Evolutionary conservation across 2,329 filamentous ascomycete genomes (phyloP).

Genomic region (Calonectria hawksworthii): DNA sequence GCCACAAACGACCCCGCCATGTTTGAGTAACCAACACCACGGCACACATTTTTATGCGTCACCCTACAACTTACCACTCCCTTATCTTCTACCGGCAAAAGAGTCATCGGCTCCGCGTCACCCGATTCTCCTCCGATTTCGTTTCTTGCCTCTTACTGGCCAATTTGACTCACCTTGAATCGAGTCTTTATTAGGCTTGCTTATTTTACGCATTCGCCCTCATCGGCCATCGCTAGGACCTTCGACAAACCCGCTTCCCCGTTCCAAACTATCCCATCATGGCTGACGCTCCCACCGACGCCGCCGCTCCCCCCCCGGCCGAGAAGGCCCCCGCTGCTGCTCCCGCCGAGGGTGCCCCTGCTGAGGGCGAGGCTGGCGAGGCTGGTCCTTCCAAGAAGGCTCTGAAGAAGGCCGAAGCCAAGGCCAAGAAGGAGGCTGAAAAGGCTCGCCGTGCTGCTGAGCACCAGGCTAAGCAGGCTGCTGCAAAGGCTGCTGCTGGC

Average conservation of each 20-base stretch:
- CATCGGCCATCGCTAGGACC: constrained; percentile 13
- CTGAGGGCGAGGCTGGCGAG: constrained; percentile 38
- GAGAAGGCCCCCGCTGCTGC: constrained; percentile 30
- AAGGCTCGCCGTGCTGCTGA: constrained; percentile 82
- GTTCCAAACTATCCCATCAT: constrained; percentile 30
- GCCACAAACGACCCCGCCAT: constrained; percentile 42
- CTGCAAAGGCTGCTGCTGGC: constrained; percentile 74
- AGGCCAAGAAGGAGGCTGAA: constrained; percentile 89
- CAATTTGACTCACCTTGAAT: constrained; percentile 25
- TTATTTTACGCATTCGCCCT: constrained; percentile 17
- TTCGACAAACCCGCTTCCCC: constrained; percentile 23
- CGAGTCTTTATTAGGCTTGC: constrained; percentile 23
- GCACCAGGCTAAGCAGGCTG: constrained; percentile 79
- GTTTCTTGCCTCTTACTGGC: constrained; percentile 21
- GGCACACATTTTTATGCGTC: constrained; percentile 43
- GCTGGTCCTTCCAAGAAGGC: constrained; percentile 66
- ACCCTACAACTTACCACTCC: constrained; percentile 35
- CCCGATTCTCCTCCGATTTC: constrained; percentile 35
- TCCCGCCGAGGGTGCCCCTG: constrained; percentile 27
- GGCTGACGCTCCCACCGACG: constrained; percentile 40
- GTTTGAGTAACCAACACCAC: constrained; percentile 33
- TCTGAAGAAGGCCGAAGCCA: constrained; percentile 85
- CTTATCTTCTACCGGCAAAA: constrained; percentile 27
- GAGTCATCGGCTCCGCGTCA: constrained; percentile 38
- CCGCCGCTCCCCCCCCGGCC: constrained; percentile 33